Base-by-base conservation (phyloP, 1,139 yeast genomes). In the Pneumocystis canis region DNA sequence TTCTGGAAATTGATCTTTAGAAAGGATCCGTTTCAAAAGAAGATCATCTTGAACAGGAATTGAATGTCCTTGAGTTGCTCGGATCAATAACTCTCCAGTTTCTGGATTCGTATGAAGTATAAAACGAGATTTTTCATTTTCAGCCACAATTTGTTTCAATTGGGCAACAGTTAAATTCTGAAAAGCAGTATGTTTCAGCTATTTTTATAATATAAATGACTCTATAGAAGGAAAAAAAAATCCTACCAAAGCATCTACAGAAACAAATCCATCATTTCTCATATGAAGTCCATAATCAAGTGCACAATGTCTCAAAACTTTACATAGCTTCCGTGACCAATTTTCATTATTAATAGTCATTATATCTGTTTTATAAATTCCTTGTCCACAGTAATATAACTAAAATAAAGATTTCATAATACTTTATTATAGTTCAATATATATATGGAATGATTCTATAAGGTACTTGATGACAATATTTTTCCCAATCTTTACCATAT, bases 41-140 rank as follows among this genome's bases (percentile, higher is more conserved):
- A 81, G 78, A 53, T 80, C 80, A 18, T 79, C 78, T 18, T 40
- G 30, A 0, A 74, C 71, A 33, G 73, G 68, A 16, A 92, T 75
- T 0, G 95, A 84, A 72, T 92, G 98, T 7, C 98, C 98, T 73
- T 92, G 98, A 63, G 84, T 85, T 1, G 98, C 98, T 71, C 97
- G 82, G 16, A 92, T 85, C 53, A 69, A 73, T 71, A 76, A 70
- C 39, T 64, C 63, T 18, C 25, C 25, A 5, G 53, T 40, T 16
- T 61, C 59, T 31, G 71, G 75, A 40, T 40, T 28, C 20, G 25
- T 40, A 18, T 20, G 28, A 58, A 82, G 70, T 30, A 77, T 74
- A 73, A 84, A 92, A 65, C 98, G 74, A 69, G 84, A 78, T 73
- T 92, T 92, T 64, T 79, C 82, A 69, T 90, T 87, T 16, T 73